Conservation (phyloP, 345 rosid genomes). For the Citrus mangshanensis region DNA sequence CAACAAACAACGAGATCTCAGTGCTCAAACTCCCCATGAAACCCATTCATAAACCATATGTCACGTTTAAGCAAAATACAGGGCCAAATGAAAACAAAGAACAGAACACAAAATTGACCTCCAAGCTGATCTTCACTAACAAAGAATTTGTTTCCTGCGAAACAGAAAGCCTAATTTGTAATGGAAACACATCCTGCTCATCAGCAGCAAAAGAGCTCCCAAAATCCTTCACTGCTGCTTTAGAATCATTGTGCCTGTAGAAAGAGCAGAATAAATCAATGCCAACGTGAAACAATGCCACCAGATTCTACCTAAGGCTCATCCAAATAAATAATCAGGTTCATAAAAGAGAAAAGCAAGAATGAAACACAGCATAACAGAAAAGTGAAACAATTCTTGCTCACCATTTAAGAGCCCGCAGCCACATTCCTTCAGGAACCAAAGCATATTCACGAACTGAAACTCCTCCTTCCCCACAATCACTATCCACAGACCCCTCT, state of each 20-base stretch:
- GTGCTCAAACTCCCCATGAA: background rate
- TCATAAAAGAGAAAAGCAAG: background rate
- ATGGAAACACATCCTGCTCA: constrained; percentile 53
- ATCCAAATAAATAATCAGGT: background rate
- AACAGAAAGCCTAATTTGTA: constrained; percentile 55
- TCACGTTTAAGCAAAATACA: background rate
- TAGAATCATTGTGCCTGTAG: constrained; percentile 50
- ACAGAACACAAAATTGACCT: constrained; percentile 29
- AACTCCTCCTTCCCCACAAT: constrained; percentile 36
- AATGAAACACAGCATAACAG: background rate
- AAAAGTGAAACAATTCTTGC: background rate
- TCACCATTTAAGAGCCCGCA: constrained; percentile 60
- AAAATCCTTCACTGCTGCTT: constrained; percentile 23
- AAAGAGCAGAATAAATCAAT: constrained; percentile 7
- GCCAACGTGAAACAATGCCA: background rate
- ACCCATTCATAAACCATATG: background rate
- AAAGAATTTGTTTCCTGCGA: constrained; percentile 37
- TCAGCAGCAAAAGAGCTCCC: constrained; percentile 28
- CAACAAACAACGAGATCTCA: background rate
- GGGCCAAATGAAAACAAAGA: constrained; percentile 5
- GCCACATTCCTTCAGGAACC: constrained; percentile 58
- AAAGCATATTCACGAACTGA: constrained; percentile 52
- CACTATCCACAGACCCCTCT: constrained; percentile 20
- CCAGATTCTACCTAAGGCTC: background rate
- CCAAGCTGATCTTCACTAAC: constrained; percentile 47